Evolutionary conservation across 2,329 filamentous ascomycete species (phyloP).

Genomic region (Chaetothyriales sp.): DNA sequence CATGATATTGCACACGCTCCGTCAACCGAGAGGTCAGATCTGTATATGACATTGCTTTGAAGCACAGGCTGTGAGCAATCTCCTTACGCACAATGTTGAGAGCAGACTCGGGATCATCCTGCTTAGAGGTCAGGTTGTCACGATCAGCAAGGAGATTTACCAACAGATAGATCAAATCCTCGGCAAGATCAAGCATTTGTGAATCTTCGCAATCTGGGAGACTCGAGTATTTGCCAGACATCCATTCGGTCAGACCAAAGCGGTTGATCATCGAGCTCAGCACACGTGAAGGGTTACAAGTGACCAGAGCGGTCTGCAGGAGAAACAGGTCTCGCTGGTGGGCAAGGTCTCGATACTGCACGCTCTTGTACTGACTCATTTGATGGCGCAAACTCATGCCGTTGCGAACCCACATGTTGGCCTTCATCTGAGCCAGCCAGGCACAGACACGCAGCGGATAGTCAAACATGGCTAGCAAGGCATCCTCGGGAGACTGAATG

Average conservation of each 20-base stretch:
- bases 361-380: conserved; percentile 81
- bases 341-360: conserved; percentile 76
- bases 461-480: conserved; percentile 77
- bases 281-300: conserved; percentile 69
- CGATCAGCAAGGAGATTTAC: conserved; percentile 84
- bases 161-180: conserved; percentile 88
- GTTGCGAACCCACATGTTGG: conserved; percentile 96
- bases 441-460: conserved; percentile 85
- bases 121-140: conserved; percentile 56
- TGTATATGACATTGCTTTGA: conserved; percentile 89
- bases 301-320: conserved; percentile 74
- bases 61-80: conserved; percentile 84
- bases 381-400: conserved; percentile 92
- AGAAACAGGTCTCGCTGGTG: conserved; percentile 93
- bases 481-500: conserved; percentile 47
- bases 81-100: conserved; percentile 67
- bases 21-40: conserved; percentile 75
- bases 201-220: conserved; percentile 64
- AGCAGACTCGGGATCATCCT: conserved; percentile 50
- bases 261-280: conserved; percentile 82
- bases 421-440: conserved; percentile 96
- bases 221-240: conserved; percentile 64
- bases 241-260: conserved; percentile 77
- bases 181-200: conserved; percentile 82
- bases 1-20: conserved; percentile 76